Evolutionary conservation across 2,329 filamentous ascomycete genomes (phyloP).

Genomic region (Verticillium isaacii): DNA sequence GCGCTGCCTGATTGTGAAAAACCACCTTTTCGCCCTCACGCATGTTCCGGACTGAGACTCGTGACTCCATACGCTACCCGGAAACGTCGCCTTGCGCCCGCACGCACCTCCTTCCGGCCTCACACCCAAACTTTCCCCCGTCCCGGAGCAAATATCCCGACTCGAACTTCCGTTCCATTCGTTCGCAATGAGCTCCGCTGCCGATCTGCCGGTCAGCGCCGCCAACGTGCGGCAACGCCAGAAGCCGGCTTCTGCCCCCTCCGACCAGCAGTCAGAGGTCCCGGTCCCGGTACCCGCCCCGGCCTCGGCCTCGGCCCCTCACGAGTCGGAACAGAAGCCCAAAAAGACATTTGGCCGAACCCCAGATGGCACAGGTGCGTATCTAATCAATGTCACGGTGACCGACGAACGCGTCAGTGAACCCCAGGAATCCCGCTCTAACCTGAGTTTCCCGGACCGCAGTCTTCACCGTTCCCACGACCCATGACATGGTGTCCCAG

Average conservation of each 20-base stretch:
- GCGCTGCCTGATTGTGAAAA: background rate
- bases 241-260: constrained; percentile 4
- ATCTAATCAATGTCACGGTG: background rate
- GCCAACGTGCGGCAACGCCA: constrained; percentile 24
- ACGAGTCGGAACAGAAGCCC: constrained; percentile 18
- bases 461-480: constrained; percentile 96
- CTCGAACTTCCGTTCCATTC: background rate
- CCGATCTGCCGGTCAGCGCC: constrained; percentile 14
- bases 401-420: background rate
- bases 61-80: background rate
- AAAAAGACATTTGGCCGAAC: constrained; percentile 89
- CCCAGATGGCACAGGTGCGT: constrained; percentile 82
- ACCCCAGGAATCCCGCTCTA: background rate
- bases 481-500: constrained; percentile 98
- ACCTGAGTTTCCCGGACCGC: constrained; percentile 6
- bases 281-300: background rate
- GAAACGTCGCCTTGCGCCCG: background rate
- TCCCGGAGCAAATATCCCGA: background rate
- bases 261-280: background rate
- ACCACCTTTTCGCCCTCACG: background rate
- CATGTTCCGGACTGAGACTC: background rate
- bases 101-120: background rate
- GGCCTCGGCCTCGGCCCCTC: background rate
- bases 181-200: constrained; percentile 24
- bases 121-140: background rate